Percentiles rank a stretch among this genome's conserved stretches.
phyloP scores from a whole-genome alignment of 768 basidiomycete genomes.

The Hypholoma sublateritium region DNA sequence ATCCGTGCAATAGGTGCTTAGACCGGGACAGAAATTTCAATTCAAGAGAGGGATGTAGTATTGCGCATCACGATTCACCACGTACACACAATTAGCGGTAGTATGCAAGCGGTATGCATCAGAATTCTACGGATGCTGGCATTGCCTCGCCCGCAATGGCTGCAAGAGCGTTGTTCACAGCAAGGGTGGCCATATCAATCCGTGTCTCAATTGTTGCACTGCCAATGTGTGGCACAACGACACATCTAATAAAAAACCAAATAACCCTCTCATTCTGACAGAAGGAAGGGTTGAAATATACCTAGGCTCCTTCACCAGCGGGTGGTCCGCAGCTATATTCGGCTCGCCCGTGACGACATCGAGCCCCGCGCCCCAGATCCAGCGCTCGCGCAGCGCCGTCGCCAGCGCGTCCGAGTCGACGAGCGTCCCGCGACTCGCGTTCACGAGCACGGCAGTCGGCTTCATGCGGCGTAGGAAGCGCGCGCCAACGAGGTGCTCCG shows the following conservation, averaged over 20 bases:
- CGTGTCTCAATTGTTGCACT: conserved; percentile 88
- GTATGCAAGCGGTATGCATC: no score
- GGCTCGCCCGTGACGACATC: conserved; percentile 97
- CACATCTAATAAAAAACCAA: conserved; percentile 47
- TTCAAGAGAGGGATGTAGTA: no score
- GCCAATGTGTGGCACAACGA: conserved; percentile 88
- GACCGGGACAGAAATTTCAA: no score
- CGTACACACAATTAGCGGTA: no score
- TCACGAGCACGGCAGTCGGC: conserved; percentile 77
- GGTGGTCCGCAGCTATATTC: conserved; percentile 67
- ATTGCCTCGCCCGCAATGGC: conserved; percentile 52
- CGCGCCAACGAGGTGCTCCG: conserved; percentile 72
- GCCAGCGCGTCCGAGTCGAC: conserved; percentile 91
- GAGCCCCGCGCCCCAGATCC: conserved; percentile 91
- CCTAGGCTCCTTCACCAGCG: conserved; percentile 76
- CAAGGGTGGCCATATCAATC: conserved; percentile 76
- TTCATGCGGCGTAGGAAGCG: conserved; percentile 84
- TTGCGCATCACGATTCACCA: no score
- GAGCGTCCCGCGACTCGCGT: conserved; percentile 80
- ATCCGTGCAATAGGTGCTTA: no score
- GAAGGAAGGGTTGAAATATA: conserved; percentile 26
- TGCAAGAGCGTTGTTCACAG: conserved; percentile 66
- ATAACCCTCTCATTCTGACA: neutral
- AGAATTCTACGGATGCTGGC: conserved; percentile 43
- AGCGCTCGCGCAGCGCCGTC: conserved; percentile 68